Conservation (phyloP, 352 stramenopile species). For the Phytopythium ostracodes region DNA sequence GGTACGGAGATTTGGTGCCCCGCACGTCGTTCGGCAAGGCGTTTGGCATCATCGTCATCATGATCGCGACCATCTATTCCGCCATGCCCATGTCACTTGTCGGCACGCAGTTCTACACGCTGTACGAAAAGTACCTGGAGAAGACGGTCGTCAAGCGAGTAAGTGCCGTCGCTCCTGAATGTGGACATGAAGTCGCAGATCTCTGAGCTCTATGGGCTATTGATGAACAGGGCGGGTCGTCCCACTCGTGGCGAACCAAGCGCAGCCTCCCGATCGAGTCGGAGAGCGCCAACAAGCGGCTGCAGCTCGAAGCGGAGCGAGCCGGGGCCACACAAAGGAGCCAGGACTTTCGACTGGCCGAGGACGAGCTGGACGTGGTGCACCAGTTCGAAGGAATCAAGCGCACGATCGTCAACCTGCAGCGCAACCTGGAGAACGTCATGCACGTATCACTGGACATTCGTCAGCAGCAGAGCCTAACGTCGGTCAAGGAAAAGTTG, state of each 20-base stretch:
- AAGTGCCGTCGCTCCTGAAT: slow-evolving; percentile 1
- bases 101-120: slow-evolving; percentile 61
- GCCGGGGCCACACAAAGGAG: neutral
- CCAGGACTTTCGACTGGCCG: slow-evolving; percentile 31
- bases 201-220: neutral
- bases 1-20: slow-evolving; percentile 65
- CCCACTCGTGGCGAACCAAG: slow-evolving; percentile 45
- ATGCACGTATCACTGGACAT: slow-evolving; percentile 24
- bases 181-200: neutral
- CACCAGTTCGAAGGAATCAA: slow-evolving; percentile 50
- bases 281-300: slow-evolving; percentile 2
- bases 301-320: neutral
- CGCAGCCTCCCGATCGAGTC: slow-evolving; percentile 21
- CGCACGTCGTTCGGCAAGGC: slow-evolving; percentile 61
- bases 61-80: slow-evolving; percentile 64
- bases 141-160: slow-evolving; percentile 57
- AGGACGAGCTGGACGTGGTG: slow-evolving; percentile 37
- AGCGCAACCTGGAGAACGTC: slow-evolving; percentile 44
- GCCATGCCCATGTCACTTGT: slow-evolving; percentile 76
- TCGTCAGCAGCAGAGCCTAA: slow-evolving; percentile 12
- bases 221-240: slow-evolving; percentile 41
- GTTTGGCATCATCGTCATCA: slow-evolving; percentile 59
- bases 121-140: slow-evolving; percentile 68
- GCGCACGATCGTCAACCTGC: slow-evolving; percentile 45
- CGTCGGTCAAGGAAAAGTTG: slow-evolving; percentile 2